Base-by-base conservation (phyloP, 495 filamentous ascomycete species). In the Xylaria venustula region DNA sequence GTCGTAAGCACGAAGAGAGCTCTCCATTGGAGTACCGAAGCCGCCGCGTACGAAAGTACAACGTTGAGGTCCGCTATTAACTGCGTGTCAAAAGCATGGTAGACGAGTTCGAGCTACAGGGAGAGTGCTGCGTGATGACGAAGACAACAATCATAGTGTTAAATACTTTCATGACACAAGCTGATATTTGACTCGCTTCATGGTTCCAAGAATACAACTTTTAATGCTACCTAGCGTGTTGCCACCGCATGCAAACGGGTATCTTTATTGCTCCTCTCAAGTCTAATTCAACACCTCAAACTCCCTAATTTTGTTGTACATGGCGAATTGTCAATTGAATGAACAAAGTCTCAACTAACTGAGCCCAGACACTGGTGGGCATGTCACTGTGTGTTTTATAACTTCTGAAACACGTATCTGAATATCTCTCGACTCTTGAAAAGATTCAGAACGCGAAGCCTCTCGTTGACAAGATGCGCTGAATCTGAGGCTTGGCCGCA, bases 401-500 rank as follows among this genome's bases (percentile, higher is more conserved):
- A 47, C 55, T 76, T 78, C 57, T 73, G 63, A 56, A 98, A 98
- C 23, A 98, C 90, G 67, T 83, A 86, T 56, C 87, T 85, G 65
- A 98, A 96, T 37, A 98, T 96, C 71, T 93, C 90, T 61, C 90
- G 85, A 64, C 90, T 93, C 77, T 95, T 97, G 60, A 90, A 88
- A 69, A 98, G 71, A 72, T 98, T 98, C 67, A 88, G 74, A 51
- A 98, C 78, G 40, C 94, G 80, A 71, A 98, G 73, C 56, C 95
- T 78, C 81, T 98, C 94, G 71, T 98, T 97, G 66, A 95, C 91
- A 74, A 98, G 74, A 85, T 98, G 94, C 25, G 93, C 94, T 53
- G 85, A 84, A 71, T 98, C 94, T 68, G 92, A 97, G 42, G 93
- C 92, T 73, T 98, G 94, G 1, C 94, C 94, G 68, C 93, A 97